Percentiles rank a stretch among this genome's conserved stretches.
These are phyloP conservation scores for Neobulgaria alba DNA, from an alignment of 2,329 filamentous ascomycete species.

Conservation along the genomic window DNA sequence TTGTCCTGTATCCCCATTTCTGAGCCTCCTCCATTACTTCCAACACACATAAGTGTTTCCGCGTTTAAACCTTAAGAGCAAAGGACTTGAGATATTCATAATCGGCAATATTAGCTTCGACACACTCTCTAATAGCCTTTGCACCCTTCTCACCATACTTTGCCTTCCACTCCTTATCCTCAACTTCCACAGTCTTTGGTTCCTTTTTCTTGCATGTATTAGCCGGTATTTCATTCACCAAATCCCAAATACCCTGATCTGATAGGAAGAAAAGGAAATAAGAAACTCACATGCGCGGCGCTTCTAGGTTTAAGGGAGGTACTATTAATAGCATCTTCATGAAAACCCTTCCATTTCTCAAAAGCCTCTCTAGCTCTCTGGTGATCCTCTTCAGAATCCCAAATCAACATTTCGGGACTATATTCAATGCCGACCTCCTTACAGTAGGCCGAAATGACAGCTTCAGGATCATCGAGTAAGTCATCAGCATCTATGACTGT, in stretches of 20 bases:
- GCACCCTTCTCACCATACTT: conserved; percentile 68
- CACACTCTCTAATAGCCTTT: conserved; percentile 59
- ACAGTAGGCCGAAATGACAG: conserved; percentile 72
- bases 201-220: conserved; percentile 41
- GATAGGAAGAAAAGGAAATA: too few relatives aligned
- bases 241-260: too few relatives aligned
- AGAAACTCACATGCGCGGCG: conserved; percentile 52
- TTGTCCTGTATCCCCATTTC: too few relatives aligned
- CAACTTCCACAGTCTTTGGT: conserved; percentile 53
- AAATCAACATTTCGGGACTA: conserved; percentile 68
- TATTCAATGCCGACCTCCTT: conserved; percentile 72
- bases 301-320: conserved; percentile 63
- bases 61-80: conserved; percentile 48
- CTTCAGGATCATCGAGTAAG: conserved; percentile 74
- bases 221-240: conserved; percentile 7
- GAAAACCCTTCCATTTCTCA: conserved; percentile 96
- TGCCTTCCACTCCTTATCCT: conserved; percentile 62
- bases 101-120: conserved; percentile 62
- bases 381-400: conserved; percentile 70
- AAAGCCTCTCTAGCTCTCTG: conserved; percentile 63
- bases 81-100: conserved; percentile 81
- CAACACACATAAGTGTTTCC: too few relatives aligned
- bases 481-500: conserved; percentile 93
- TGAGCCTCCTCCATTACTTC: too few relatives aligned
- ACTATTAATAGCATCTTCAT: conserved; percentile 87